Evolutionary conservation across 371 early-diverging fungal species (phyloP).

Genomic region (Parasitella parasitica): DNA sequence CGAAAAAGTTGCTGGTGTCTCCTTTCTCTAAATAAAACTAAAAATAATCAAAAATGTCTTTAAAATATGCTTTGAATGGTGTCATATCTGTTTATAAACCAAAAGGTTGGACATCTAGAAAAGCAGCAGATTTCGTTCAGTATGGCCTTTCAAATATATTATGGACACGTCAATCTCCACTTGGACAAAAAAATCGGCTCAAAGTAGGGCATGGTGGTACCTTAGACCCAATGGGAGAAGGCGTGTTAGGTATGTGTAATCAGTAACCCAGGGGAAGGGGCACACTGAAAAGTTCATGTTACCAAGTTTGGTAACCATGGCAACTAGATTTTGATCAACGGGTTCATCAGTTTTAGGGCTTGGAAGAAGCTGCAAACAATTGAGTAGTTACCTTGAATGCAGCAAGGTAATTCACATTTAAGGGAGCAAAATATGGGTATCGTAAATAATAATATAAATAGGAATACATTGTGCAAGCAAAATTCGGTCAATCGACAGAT

Average conservation of each 20-base stretch:
- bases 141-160: constrained; percentile 23
- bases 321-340: neutral
- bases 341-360: constrained; percentile 54
- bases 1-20: neutral
- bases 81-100: constrained; percentile 51
- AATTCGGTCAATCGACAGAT: constrained; percentile 48
- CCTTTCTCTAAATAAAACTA: neutral
- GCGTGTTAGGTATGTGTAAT: constrained; percentile 38
- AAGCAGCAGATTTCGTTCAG: constrained; percentile 35
- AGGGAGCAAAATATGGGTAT: too few relatives aligned
- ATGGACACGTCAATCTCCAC: neutral
- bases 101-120: constrained; percentile 43
- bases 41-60: neutral
- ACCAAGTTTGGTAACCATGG: neutral
- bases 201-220: constrained; percentile 61
- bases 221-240: constrained; percentile 56
- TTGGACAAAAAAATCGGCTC: constrained; percentile 21
- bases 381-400: constrained; percentile 31
- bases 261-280: neutral
- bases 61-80: constrained; percentile 30
- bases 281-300: neutral
- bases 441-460: neutral
- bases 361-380: constrained; percentile 45
- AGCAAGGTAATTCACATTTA: constrained; percentile 42
- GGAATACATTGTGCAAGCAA: constrained; percentile 45